phyloP scores from a whole-genome alignment of 768 basidiomycete genomes.

The Amanita molliuscula region DNA sequence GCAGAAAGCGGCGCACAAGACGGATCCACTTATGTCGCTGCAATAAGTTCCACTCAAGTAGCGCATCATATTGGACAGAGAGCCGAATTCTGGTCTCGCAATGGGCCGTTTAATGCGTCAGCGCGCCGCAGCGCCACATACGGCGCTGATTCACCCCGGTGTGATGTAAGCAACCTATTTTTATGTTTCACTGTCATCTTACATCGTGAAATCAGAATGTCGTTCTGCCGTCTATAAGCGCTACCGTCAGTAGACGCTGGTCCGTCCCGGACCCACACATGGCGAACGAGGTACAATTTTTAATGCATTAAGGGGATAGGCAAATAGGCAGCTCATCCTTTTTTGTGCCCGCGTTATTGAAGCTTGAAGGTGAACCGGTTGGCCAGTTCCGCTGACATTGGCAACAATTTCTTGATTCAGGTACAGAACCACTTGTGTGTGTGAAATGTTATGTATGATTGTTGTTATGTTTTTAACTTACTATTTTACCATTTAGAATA shows the following conservation, averaged over 20 bases:
- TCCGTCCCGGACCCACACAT: background rate
- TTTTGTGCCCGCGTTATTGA: background rate
- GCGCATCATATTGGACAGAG: background rate
- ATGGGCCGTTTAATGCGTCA: background rate
- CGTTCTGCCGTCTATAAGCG: slow-evolving; percentile 5
- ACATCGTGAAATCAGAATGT: background rate
- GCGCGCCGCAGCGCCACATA: background rate
- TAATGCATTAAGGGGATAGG: slow-evolving; percentile 1
- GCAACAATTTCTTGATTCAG: slow-evolving; percentile 1
- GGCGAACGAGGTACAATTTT: background rate
- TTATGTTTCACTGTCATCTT: background rate
- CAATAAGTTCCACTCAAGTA: background rate
- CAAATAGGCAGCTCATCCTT: background rate
- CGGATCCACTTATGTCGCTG: background rate
- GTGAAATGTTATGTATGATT: slow-evolving; percentile 1
- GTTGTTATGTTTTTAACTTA: background rate
- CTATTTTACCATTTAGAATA: background rate
- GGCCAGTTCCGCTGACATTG: background rate
- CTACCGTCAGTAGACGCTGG: slow-evolving; percentile 6
- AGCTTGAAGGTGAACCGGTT: background rate
- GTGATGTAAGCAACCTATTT: background rate
- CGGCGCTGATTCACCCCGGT: background rate
- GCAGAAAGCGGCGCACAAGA: background rate
- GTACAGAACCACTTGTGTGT: background rate
- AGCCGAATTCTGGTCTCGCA: slow-evolving; percentile 2